Evolutionary conservation across 257 asterid genomes (phyloP).

Genomic region (Nicotiana sylvestris): DNA sequence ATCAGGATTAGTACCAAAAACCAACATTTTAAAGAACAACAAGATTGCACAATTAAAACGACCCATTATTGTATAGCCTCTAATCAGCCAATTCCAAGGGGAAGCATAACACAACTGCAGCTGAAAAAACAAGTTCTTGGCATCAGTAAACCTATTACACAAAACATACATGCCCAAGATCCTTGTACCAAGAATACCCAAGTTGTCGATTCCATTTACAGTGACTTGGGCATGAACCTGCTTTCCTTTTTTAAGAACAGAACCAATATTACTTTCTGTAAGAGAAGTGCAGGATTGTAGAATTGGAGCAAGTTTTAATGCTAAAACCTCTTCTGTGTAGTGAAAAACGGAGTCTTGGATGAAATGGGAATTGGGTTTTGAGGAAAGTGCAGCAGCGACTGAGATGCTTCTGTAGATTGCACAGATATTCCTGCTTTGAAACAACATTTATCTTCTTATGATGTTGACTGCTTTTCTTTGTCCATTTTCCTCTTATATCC

Average conservation of each 20-base stretch:
- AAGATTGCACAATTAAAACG: slow-evolving; percentile 48
- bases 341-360: background rate
- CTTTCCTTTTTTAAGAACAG: slow-evolving; percentile 32
- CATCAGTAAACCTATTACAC: slow-evolving; percentile 41
- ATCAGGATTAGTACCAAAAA: slow-evolving; percentile 75
- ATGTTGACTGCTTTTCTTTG: background rate
- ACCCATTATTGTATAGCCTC: slow-evolving; percentile 69
- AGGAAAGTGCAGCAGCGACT: background rate
- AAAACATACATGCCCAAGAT: slow-evolving; percentile 69
- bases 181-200: slow-evolving; percentile 71
- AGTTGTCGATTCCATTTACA: slow-evolving; percentile 58
- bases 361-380: slow-evolving; percentile 2
- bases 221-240: slow-evolving; percentile 74
- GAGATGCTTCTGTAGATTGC: background rate
- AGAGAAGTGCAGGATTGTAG: slow-evolving; percentile 25
- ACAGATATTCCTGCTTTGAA: background rate
- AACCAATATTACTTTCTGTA: slow-evolving; percentile 25
- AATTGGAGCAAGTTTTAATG: slow-evolving; percentile 64
- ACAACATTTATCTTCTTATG: background rate
- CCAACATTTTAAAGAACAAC: slow-evolving; percentile 78
- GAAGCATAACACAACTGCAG: slow-evolving; percentile 74
- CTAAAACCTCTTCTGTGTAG: slow-evolving; percentile 38
- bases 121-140: slow-evolving; percentile 59
- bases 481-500: background rate
- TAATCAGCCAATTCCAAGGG: slow-evolving; percentile 99